Base-by-base conservation (phyloP, 2,329 filamentous ascomycete species). In the Colletotrichum paranaense region DNA sequence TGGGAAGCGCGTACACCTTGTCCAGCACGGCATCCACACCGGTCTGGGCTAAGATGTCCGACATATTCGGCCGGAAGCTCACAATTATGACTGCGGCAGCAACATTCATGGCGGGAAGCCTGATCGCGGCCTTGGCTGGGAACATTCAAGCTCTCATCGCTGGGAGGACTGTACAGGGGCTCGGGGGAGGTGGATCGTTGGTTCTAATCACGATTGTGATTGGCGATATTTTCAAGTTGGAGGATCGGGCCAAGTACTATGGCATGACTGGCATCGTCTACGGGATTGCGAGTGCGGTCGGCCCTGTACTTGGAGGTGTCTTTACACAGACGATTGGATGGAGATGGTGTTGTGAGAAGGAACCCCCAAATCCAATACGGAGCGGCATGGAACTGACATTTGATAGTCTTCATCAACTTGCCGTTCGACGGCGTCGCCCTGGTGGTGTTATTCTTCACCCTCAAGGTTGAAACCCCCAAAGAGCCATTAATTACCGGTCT, bases 1-100 rank as follows among this genome's bases (percentile, higher is more conserved):
- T 81, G 3, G 75, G 77, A 4, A 79, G 76, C 12, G 75, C 76
- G 0, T 79, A 79, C 8, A 78, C 77, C 1, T 56, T 80, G 1
- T 69, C 79, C 0, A 78, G 90, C 77, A 91, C 92, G 0, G 91
- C 92, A 0, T 87, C 87, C 1, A 90, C 89, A 0, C 92, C 93
- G 0, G 88, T 93, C 26, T 95, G 93, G 93, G 92, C 91, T 1
- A 84, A 84, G 67, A 74, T 84, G 55, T 81, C 80, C 2, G 84
- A 86, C 73, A 84, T 86, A 16, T 84, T 81, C 78, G 84, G 84
- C 3, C 80, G 84, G 11, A 85, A 85, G 67, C 79, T 81, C 0
- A 78, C 83, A 16, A 72, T 85, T 8, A 77, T 85, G n/a, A 69
- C 78, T 2, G 80, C 82, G 3, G 76, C 78, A 1, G 76, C 46